Evolutionary conservation across 2,329 filamentous ascomycete genomes (phyloP).

Genomic region (Aspergillus quadrilineatus): DNA sequence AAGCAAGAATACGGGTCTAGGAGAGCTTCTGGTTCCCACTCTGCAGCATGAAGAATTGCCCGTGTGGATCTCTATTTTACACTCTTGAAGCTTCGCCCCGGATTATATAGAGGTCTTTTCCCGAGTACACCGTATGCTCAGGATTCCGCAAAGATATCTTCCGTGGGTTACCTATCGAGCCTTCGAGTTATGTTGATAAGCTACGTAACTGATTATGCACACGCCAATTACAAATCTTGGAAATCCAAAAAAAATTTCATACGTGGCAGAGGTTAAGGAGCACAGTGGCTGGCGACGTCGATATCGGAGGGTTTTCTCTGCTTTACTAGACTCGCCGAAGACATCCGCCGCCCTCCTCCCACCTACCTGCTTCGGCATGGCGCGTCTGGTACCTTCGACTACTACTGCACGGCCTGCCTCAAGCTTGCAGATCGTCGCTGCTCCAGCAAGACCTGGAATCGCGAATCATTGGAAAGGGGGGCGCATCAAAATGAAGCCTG

Average conservation of each 20-base stretch:
- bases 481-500: slow-evolving; percentile 6
- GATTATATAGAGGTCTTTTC: not conserved
- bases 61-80: slow-evolving; percentile 8
- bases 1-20: slow-evolving; percentile 1
- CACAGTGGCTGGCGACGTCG: slow-evolving; percentile 7
- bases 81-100: slow-evolving; percentile 19
- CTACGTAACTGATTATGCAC: slow-evolving; percentile 1
- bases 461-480: slow-evolving; percentile 3
- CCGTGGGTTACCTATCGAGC: not conserved
- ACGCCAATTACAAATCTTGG: slow-evolving; percentile 7
- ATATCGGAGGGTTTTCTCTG: slow-evolving; percentile 5
- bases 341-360: slow-evolving; percentile 7
- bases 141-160: not conserved
- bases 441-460: slow-evolving; percentile 18
- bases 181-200: not conserved
- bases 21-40: slow-evolving; percentile 11
- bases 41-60: slow-evolving; percentile 13
- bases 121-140: not conserved
- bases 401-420: slow-evolving; percentile 15
- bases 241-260: not conserved
- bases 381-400: slow-evolving; percentile 8
- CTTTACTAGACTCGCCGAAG: not conserved
- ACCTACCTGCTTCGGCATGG: slow-evolving; percentile 12
- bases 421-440: slow-evolving; percentile 21
- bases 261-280: slow-evolving; percentile 11